Evolutionary conservation across 208 protist species (phyloP), one percentile per base, ranked within the genome.

Genomic region (Leishmania arabica): DNA sequence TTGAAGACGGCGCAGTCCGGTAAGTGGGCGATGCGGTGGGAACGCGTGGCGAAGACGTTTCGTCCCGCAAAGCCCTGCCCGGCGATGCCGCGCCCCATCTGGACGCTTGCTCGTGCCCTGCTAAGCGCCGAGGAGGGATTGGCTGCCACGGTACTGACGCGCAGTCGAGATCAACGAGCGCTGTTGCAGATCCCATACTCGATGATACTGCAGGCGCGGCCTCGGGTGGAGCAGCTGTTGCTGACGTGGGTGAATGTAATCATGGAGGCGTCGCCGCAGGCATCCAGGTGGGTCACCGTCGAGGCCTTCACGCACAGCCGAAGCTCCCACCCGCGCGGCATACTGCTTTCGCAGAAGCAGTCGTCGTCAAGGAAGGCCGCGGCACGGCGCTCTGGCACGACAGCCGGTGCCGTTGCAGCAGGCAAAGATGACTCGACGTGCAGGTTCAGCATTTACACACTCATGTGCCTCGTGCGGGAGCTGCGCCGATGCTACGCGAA

Each of bases 11-110:
- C 68, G 21, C 56, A 80, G 65, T 74, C 86, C 11, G 78, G 83
- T 17, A 88, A 83, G 69, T 80, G 92, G 64, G 72, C 85, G 24
- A 80, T 77, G 65, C 89, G 93, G 21, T 97, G 93, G 93, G 89
- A 95, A 81, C 89, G 93, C 21, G 74, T 91, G 27, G 93, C 93
- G 27, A 97, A 97, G 83, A 95, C 93, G 47, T 93, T 93, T 71
- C 90, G 91, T 11, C 91, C 86, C 15, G 53, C 64, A 17, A 53
- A 75, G 47, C 74, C 79, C 17, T 94, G 85, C 80, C 83, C 82
- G 0, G 24, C 79, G 8, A 75, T 96, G 47, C 84, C 93, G 19
- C 17, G 74, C 24, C 27, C 78, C 34, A 62, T 95, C 49, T 87
- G 88, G 81, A 75, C 78, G 45, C 17, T 80, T 31, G 87, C 71